A percentile compares a stretch with the other conserved stretches of the same genome.
Evolutionary conservation across 2,329 filamentous ascomycete genomes (phyloP).

Genomic region (Alternaria sp.): DNA sequence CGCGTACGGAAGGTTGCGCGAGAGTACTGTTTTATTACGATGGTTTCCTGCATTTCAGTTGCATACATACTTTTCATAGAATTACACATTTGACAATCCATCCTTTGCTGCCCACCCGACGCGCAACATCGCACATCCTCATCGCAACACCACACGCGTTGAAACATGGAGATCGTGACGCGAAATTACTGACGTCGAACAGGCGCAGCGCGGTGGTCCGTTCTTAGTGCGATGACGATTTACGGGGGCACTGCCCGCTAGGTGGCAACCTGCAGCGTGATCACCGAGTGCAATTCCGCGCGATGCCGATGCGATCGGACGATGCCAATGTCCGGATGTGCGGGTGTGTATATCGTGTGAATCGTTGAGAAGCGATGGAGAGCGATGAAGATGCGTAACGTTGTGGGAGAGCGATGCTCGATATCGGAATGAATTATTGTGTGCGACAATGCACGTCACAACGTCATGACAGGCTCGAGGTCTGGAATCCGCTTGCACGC

Average conservation of each 20-base stretch:
- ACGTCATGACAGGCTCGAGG: constrained; percentile 6
- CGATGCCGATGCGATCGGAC: background rate
- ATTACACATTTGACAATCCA: background rate
- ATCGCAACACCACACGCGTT: background rate
- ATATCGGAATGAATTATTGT: background rate
- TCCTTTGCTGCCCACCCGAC: background rate
- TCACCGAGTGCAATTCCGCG: background rate
- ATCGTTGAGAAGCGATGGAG: background rate
- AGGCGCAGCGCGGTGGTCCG: background rate
- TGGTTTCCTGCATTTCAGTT: background rate
- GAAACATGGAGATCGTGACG: background rate
- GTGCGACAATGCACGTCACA: background rate
- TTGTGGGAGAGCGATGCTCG: no score
- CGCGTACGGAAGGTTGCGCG: background rate
- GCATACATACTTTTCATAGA: background rate
- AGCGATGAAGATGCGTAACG: background rate
- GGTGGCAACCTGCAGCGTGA: constrained; percentile 9
- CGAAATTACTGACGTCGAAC: background rate
- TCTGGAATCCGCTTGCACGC: background rate
- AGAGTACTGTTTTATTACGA: background rate
- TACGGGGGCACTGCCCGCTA: constrained; percentile 3
- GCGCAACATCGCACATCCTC: background rate
- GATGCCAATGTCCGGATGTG: background rate
- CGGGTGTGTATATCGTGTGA: background rate
- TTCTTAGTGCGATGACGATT: constrained; percentile 6